A percentile compares a stretch with the other conserved stretches of the same genome.
Evolutionary conservation across 352 stramenopile genomes (phyloP).

Genomic region (Pythium brassicae): DNA sequence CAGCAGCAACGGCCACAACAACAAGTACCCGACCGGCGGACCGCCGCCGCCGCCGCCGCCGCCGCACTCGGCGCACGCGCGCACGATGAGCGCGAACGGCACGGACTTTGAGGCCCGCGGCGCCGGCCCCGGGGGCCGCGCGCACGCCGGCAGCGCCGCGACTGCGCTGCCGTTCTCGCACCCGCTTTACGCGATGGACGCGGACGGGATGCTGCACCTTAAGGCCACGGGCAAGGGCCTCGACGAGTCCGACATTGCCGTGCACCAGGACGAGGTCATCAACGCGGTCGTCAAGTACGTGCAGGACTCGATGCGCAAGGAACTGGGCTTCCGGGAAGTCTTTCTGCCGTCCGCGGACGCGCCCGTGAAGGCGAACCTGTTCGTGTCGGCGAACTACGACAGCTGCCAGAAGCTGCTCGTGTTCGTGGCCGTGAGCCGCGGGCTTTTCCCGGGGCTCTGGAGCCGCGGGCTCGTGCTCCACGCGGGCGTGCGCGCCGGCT

Average conservation of each 20-base stretch:
- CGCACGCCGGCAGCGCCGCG: slow-evolving; percentile 7
- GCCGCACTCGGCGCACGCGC: slow-evolving; percentile 39
- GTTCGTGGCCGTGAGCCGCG: slow-evolving; percentile 79
- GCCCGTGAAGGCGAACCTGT: slow-evolving; percentile 79
- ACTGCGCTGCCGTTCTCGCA: slow-evolving; percentile 60
- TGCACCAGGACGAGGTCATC: slow-evolving; percentile 88
- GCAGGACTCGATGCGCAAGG: slow-evolving; percentile 78
- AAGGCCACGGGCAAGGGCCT: slow-evolving; percentile 81
- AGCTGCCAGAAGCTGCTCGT: slow-evolving; percentile 80
- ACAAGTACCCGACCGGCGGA: slow-evolving; percentile 31
- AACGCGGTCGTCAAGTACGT: slow-evolving; percentile 84
- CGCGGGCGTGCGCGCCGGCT: slow-evolving; percentile 80
- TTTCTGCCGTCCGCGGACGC: slow-evolving; percentile 64
- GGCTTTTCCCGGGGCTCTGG: slow-evolving; percentile 81
- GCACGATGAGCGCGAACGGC: slow-evolving; percentile 39
- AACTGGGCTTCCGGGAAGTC: slow-evolving; percentile 76
- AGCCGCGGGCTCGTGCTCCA: slow-evolving; percentile 81
- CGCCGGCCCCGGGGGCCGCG: background rate
- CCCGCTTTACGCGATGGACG: slow-evolving; percentile 82
- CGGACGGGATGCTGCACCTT: slow-evolving; percentile 78
- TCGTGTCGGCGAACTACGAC: slow-evolving; percentile 80
- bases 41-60: slow-evolving; percentile 29
- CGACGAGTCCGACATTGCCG: slow-evolving; percentile 77
- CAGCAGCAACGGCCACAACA: slow-evolving; percentile 10
- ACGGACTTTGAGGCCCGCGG: slow-evolving; percentile 10